These are phyloP conservation scores for Phytophthora tentaculata DNA, from an alignment of 352 stramenopile genomes.

Conservation along the genomic window DNA sequence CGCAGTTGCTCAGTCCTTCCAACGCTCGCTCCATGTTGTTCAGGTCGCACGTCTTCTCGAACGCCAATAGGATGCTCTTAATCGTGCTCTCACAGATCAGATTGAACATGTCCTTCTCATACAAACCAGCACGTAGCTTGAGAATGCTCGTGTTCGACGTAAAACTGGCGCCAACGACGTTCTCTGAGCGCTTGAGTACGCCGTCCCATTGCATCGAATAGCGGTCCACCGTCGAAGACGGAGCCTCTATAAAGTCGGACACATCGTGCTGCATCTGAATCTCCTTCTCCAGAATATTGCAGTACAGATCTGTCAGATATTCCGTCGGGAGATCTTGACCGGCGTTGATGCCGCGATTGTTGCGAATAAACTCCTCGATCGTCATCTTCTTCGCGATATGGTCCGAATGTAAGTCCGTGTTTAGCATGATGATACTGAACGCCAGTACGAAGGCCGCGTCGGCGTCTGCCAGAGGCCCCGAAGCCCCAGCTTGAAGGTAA, in stretches of 20 bases:
- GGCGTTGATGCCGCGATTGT: slow-evolving; percentile 88
- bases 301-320: slow-evolving; percentile 80
- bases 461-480: slow-evolving; percentile 69
- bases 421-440: slow-evolving; percentile 99
- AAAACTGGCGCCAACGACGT: slow-evolving; percentile 88
- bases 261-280: slow-evolving; percentile 92
- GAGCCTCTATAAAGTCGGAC: slow-evolving; percentile 78
- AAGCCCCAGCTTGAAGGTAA: slow-evolving; percentile 77
- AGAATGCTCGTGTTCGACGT: slow-evolving; percentile 87
- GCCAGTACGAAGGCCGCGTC: slow-evolving; percentile 97
- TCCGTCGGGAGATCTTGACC: slow-evolving; percentile 75
- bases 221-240: slow-evolving; percentile 69
- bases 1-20: slow-evolving; percentile 83
- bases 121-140: slow-evolving; percentile 82
- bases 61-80: slow-evolving; percentile 81
- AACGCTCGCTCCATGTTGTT: slow-evolving; percentile 86
- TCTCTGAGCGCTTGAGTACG: slow-evolving; percentile 86
- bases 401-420: slow-evolving; percentile 98
- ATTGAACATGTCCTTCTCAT: slow-evolving; percentile 91
- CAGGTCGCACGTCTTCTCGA: slow-evolving; percentile 85
- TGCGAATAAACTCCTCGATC: slow-evolving; percentile 86
- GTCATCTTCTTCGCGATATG: slow-evolving; percentile 92
- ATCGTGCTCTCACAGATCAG: slow-evolving; percentile 82
- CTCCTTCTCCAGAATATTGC: slow-evolving; percentile 83
- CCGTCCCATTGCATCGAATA: slow-evolving; percentile 91